A percentile compares a stretch with the other conserved stretches of the same genome.
Evolutionary conservation across 108 stramenopile species (phyloP).

Genomic region (Cyclotella kingstonii): DNA sequence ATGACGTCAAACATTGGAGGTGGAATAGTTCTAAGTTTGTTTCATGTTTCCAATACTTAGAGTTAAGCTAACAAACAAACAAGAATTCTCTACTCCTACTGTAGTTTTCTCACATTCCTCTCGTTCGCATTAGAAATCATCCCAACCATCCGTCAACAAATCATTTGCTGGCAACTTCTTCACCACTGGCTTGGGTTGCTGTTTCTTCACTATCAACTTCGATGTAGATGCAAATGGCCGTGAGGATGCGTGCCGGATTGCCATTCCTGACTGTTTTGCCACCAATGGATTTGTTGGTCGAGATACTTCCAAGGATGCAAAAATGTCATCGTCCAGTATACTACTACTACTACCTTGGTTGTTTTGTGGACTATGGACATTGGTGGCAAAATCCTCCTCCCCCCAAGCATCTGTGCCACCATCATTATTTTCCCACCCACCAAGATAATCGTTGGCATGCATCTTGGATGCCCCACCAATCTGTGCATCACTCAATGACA

Average conservation of each 20-base stretch:
- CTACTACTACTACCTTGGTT: conserved; percentile 1
- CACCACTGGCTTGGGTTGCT: conserved; percentile 39
- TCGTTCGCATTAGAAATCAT: conserved; percentile 67
- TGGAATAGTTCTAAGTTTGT: no score
- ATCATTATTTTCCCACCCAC: conserved; percentile 28
- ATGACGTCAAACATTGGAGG: no score
- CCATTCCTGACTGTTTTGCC: conserved; percentile 6
- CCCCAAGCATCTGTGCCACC: conserved; percentile 31
- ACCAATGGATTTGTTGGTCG: conserved; percentile 18
- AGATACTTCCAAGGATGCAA: conserved; percentile 61
- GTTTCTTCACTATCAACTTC: conserved; percentile 31
- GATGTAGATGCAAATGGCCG: conserved; percentile 18
- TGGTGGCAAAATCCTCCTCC: conserved; percentile 41
- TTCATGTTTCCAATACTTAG: no score
- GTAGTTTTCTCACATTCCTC: no score
- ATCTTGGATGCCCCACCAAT: conserved; percentile 46
- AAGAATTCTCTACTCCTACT: no score
- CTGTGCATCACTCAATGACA: conserved; percentile 54
- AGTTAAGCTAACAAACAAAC: no score
- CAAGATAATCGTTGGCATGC: conserved; percentile 5
- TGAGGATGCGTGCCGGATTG: conserved; percentile 30
- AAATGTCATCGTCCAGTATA: conserved; percentile 53
- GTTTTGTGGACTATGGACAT: conserved; percentile 20
- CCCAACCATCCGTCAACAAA: conserved; percentile 78
- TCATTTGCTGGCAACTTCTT: conserved; percentile 53